Evolutionary conservation across 257 asterid genomes (phyloP), one percentile per base, ranked within the genome.

Genomic region (Marsdenia floribunda): DNA sequence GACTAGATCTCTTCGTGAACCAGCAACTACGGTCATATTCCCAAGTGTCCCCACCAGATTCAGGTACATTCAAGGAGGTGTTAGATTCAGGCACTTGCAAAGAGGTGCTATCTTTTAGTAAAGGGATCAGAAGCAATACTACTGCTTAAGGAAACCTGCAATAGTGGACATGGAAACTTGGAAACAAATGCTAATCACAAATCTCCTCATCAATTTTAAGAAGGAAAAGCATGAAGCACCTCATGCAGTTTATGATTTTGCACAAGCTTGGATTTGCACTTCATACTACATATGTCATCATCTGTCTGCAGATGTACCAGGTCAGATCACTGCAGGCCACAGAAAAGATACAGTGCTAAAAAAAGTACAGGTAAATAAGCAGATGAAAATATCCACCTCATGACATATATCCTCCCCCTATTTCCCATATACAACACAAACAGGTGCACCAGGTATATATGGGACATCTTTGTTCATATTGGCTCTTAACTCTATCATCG

Each of bases 371-470:
- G 46, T 13, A 24, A 78, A 49, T 49, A 72, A 44, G 44, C 60
- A 52, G 69, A 60, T 73, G 38, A 64, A 44, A 80, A 78, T 72
- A 68, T 79, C 75, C 74, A 93, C 97, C 93, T 91, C 93, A 67
- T 88, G 78, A 82, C 97, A 93, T 65, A 93, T 91, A 83, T 89
- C 91, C 82, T 93, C 98, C 82, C 96, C 98, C 77, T 87, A 93
- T 63, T 91, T 91, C 77, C 97, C 93, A 16, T 97, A 91, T 67
- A 91, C 75, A 78, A 87, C 86, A 82, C 97, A 93, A 33, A 79
- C 80, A 72, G 98, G 96, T 74, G 89, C 97, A 70, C 97, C 96
- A 68, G 91, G 96, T 67, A 83, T 75, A 71, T n/a, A n/a, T n/a
- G n/a, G 98, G 93, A 85, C 78, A 85, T 76, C 95, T 88, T 87